Evolutionary conservation across 441 rosid genomes (phyloP).

Genomic region (Manihot esculenta): DNA sequence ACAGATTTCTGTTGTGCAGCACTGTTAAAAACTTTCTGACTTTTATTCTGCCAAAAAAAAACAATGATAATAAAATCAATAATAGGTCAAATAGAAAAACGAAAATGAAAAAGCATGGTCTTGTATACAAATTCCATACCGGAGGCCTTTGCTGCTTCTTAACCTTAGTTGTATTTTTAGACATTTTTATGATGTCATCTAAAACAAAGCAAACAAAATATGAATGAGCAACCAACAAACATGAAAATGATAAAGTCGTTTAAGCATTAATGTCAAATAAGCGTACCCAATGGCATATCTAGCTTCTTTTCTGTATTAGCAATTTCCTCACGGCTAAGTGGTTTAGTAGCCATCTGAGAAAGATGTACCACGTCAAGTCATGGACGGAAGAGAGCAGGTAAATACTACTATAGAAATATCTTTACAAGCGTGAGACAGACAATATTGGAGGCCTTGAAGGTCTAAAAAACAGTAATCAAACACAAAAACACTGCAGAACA

Average conservation of each 20-base stretch:
- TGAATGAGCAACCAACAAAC: constrained; percentile 3
- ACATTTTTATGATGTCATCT: constrained; percentile 90
- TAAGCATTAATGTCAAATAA: background rate
- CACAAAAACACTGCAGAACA: background rate
- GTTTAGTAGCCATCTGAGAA: constrained; percentile 68
- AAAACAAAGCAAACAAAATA: constrained; percentile 5
- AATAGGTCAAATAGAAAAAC: constrained; percentile 1
- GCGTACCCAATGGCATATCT: constrained; percentile 83
- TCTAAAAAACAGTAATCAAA: background rate
- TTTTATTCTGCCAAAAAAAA: constrained; percentile 55
- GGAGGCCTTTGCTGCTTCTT: constrained; percentile 51
- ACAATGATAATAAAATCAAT: constrained; percentile 14
- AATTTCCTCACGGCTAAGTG: constrained; percentile 60
- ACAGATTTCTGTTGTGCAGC: constrained; percentile 45
- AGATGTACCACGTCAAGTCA: background rate
- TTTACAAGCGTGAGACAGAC: background rate
- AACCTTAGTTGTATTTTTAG: constrained; percentile 48
- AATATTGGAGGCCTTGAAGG: too few species aligned
- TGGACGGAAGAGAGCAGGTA: background rate
- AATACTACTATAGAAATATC: too few species aligned
- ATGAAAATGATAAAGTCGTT: background rate
- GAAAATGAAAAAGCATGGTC: background rate
- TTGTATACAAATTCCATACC: constrained; percentile 36
- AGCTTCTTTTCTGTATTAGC: constrained; percentile 86
- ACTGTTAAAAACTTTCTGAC: constrained; percentile 38